phyloP scores from a whole-genome alignment of 495 filamentous ascomycete species.

The Aspergillus indologenus region DNA sequence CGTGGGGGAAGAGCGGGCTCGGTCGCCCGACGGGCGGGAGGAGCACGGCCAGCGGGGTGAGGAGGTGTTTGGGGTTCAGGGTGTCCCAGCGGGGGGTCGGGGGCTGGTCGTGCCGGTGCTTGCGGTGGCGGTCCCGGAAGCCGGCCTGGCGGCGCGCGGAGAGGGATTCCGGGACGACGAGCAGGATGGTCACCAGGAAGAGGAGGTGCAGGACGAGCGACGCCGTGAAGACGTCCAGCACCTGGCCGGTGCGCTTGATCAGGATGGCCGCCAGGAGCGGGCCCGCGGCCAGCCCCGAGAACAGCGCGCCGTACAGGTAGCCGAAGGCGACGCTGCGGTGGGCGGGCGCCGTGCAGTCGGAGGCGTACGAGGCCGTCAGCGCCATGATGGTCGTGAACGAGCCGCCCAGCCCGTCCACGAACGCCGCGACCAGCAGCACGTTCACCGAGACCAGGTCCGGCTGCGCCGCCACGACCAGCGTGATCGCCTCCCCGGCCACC shows the following conservation, averaged over 20 bases:
- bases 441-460: conserved; percentile 68
- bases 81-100: conserved; percentile 18
- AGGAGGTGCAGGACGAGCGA: conserved; percentile 65
- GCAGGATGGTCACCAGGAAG: conserved; percentile 65
- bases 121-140: conserved; percentile 64
- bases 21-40: conserved; percentile 65
- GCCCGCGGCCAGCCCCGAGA: conserved; percentile 79
- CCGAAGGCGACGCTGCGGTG: conserved; percentile 82
- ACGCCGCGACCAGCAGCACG: conserved; percentile 68
- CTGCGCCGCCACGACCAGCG: conserved; percentile 69
- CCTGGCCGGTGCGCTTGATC: conserved; percentile 62
- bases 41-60: conserved; percentile 75
- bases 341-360: conserved; percentile 80
- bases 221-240: conserved; percentile 75
- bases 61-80: conserved; percentile 55
- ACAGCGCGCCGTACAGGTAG: conserved; percentile 83
- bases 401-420: conserved; percentile 78
- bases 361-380: conserved; percentile 76
- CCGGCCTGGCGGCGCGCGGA: conserved; percentile 60
- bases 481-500: conserved; percentile 67
- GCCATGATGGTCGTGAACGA: conserved; percentile 83
- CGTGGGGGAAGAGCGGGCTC: conserved; percentile 57
- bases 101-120: conserved; percentile 14
- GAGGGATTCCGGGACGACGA: conserved; percentile 80
- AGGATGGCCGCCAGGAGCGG: conserved; percentile 76